phyloP scores from a whole-genome alignment of 2,329 filamentous ascomycete genomes.

The Neofusicoccum ribis region DNA sequence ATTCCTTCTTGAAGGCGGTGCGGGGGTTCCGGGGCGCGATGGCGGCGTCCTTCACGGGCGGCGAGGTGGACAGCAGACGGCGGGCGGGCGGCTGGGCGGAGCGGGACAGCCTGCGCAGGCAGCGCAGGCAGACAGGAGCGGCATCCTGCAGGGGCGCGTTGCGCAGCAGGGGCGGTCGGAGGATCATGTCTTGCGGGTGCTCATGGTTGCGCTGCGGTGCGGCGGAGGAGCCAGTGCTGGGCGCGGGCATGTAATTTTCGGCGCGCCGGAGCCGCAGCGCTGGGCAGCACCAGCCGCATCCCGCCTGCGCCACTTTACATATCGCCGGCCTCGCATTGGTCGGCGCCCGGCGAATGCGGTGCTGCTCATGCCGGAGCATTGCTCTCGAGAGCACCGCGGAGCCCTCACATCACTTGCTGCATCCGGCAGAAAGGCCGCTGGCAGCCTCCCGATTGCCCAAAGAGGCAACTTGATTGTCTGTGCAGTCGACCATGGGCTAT shows the following conservation, averaged over 20 bases:
- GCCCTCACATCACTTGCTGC: background rate
- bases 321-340: background rate
- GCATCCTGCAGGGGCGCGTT: slow-evolving; percentile 32
- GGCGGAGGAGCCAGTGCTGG: background rate
- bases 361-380: background rate
- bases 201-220: background rate
- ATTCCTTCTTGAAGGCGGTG: slow-evolving; percentile 37
- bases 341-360: background rate
- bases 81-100: slow-evolving; percentile 25
- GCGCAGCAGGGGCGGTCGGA: slow-evolving; percentile 35
- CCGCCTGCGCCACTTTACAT: background rate
- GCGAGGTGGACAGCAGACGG: slow-evolving; percentile 32
- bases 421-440: background rate
- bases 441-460: background rate
- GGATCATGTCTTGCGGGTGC: slow-evolving; percentile 37
- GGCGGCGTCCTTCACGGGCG: slow-evolving; percentile 30
- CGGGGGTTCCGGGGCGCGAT: slow-evolving; percentile 32
- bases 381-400: background rate
- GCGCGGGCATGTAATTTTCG: background rate
- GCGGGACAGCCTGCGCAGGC: slow-evolving; percentile 33
- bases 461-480: slow-evolving; percentile 3
- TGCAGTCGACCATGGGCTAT: background rate
- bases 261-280: background rate
- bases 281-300: background rate
- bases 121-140: slow-evolving; percentile 34